Evolutionary conservation across 83 land plant genomes (phyloP).

Genomic region (Picea mariana): DNA sequence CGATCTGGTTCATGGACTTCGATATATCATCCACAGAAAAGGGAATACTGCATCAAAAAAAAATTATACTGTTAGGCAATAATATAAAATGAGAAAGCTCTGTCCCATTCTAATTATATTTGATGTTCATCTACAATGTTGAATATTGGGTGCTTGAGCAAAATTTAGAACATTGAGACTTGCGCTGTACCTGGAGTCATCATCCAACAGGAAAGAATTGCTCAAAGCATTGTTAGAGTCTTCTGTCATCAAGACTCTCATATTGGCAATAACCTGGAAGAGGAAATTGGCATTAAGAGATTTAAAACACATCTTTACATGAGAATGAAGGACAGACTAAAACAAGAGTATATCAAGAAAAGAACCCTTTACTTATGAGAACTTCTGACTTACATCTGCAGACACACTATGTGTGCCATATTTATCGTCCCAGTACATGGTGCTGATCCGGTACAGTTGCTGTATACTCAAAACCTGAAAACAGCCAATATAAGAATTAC

Average conservation of each 20-base stretch:
- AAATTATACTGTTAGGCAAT: neutral
- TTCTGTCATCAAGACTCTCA: conserved; percentile 98
- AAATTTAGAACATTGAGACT: neutral
- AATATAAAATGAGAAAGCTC: neutral
- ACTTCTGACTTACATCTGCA: conserved; percentile 42
- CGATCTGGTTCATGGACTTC: conserved; percentile 51
- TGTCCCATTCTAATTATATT: neutral
- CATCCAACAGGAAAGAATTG: conserved; percentile 96
- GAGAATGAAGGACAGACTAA: neutral
- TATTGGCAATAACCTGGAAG: conserved; percentile 83
- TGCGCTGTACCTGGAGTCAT: conserved; percentile 78
- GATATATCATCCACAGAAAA: conserved; percentile 64
- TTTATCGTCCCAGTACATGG: conserved; percentile 90
- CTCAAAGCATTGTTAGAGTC: conserved; percentile 95
- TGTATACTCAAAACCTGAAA: conserved; percentile 78
- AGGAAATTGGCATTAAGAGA: neutral
- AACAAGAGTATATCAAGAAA: neutral
- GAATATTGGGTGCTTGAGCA: neutral
- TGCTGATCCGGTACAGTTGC: conserved; percentile 77
- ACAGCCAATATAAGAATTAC: neutral
- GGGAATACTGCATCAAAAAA: conserved; percentile 40
- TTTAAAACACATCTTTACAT: neutral
- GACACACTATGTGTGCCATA: conserved; percentile 87
- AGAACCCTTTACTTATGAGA: neutral
- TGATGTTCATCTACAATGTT: conserved; percentile 3